phyloP scores from a whole-genome alignment of 805 yeast genomes.

The Ascoidea asiatica region DNA sequence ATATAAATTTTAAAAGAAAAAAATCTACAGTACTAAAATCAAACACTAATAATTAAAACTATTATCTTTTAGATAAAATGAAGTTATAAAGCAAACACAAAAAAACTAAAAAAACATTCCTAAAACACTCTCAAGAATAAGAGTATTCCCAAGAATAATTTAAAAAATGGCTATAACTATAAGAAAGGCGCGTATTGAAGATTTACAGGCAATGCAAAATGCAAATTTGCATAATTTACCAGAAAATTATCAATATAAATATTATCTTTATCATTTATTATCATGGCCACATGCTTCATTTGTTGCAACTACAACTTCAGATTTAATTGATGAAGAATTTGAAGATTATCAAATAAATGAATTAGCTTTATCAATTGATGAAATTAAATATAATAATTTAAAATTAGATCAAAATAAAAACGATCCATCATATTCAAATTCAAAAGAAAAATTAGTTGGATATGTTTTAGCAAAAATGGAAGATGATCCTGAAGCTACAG shows the following conservation, averaged over 20 bases:
- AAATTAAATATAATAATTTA: constrained; percentile 4
- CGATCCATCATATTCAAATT: constrained; percentile 44
- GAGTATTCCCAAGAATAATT: too few relatives aligned
- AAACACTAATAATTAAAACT: too few relatives aligned
- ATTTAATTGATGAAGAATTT: constrained; percentile 22
- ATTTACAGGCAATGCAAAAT: constrained; percentile 91
- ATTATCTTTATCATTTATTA: constrained; percentile 83
- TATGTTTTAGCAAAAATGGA: constrained; percentile 95
- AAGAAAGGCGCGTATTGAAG: constrained; percentile 75
- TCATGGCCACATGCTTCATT: constrained; percentile 98
- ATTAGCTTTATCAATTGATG: constrained; percentile 12
- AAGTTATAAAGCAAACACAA: too few relatives aligned
- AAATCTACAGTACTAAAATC: too few relatives aligned
- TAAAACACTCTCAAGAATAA: too few relatives aligned
- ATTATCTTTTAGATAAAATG: too few relatives aligned
- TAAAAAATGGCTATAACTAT: constrained; percentile 66
- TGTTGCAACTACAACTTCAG: constrained; percentile 82
- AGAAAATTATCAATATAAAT: constrained; percentile 85
- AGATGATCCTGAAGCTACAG: constrained; percentile 72
- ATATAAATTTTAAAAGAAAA: too few relatives aligned
- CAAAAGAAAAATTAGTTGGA: constrained; percentile 81
- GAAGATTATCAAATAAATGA: constrained; percentile 13
- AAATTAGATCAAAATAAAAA: constrained; percentile 23
- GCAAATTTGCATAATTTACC: constrained; percentile 87
- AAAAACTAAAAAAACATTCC: too few relatives aligned